Evolutionary conservation across 805 yeast genomes (phyloP), one percentile per base, ranked within the genome.

Genomic region (Cyberlindnera misumaiensis): DNA sequence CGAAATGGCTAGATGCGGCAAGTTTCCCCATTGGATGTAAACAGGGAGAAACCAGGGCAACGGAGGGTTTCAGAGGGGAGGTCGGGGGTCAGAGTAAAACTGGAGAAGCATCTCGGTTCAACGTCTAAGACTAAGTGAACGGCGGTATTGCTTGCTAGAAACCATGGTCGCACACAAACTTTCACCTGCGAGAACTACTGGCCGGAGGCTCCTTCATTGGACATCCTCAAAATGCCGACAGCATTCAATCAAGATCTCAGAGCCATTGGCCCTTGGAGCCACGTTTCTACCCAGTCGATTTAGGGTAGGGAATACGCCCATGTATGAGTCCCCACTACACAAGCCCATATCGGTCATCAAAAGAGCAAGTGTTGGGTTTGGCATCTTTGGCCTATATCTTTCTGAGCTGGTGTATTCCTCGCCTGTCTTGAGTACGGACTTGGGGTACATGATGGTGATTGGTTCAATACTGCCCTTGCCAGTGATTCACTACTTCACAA

Each of bases 261-360:
- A 63, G 20, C 73, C 75, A 1, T 63, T 68, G 4, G 47, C 64
- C 1, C 41, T 68, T 11, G 58, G 64, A 24, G 52, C 67, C 12
- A 68, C 67, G 11, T 67, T 68, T n/a, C 53, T 83, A 17, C 78
- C 78, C 5, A 53, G 63, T 4, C 67, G 76, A 18, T 71, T 55
- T 41, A 60, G 86, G 37, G 60, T 78, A 5, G 76, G 83, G 3
- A 72, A 76, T 49, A 67, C 66, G 43, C 82, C 89, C 3, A 48
- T 83, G 18, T 83, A 83, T 49, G 73, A 67, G 35, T 76, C 83
- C 0, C 86, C 88, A 0, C 67, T 78, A 3, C 65, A 75, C 7
- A 70, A 73, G 34, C 77, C 79, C 40, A 76, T 81, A 3, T 74
- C 83, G 3, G 67, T 79, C 39, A 63, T 80, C 32, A 82, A 80